A percentile compares a stretch with the other conserved stretches of the same genome.
Conservation (phyloP, 2,329 filamentous ascomycete species). For the Aspergillus bombycis region DNA sequence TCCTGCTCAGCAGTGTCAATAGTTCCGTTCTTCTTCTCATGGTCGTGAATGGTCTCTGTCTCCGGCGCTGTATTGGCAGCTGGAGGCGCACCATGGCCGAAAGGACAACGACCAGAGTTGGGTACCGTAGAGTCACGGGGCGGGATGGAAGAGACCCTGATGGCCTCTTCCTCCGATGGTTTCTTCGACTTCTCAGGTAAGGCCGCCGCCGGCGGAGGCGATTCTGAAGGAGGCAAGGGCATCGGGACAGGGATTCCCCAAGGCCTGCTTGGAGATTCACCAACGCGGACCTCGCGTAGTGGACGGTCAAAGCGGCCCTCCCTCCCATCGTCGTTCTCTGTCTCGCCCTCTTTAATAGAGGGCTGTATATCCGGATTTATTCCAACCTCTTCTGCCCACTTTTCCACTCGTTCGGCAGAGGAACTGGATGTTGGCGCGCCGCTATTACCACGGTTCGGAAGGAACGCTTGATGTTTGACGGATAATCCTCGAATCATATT, state of each 20-base stretch:
- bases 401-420: conserved; percentile 75
- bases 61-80: conserved; percentile 17
- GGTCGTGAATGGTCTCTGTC: conserved; percentile 20
- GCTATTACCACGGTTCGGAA: conserved; percentile 58
- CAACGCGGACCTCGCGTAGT: conserved; percentile 86
- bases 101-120: conserved; percentile 39
- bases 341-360: conserved; percentile 45
- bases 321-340: conserved; percentile 58
- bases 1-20: conserved; percentile 8
- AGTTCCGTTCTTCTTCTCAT: conserved; percentile 13
- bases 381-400: conserved; percentile 81
- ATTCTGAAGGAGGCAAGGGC: conserved; percentile 56
- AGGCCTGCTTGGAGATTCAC: conserved; percentile 88
- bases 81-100: conserved; percentile 32
- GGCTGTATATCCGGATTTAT: conserved; percentile 51
- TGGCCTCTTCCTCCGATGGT: conserved; percentile 14
- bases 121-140: conserved; percentile 17
- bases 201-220: conserved; percentile 25
- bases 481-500: conserved; percentile 94
- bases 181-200: conserved; percentile 22
- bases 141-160: conserved; percentile 19
- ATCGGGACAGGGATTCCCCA: conserved; percentile 78
- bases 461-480: conserved; percentile 82
- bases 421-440: conserved; percentile 39
- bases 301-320: conserved; percentile 79